A percentile compares a stretch with the other conserved stretches of the same genome.
phyloP scores from a whole-genome alignment of 2,329 filamentous ascomycete genomes.

The Blastomyces gilchristii region DNA sequence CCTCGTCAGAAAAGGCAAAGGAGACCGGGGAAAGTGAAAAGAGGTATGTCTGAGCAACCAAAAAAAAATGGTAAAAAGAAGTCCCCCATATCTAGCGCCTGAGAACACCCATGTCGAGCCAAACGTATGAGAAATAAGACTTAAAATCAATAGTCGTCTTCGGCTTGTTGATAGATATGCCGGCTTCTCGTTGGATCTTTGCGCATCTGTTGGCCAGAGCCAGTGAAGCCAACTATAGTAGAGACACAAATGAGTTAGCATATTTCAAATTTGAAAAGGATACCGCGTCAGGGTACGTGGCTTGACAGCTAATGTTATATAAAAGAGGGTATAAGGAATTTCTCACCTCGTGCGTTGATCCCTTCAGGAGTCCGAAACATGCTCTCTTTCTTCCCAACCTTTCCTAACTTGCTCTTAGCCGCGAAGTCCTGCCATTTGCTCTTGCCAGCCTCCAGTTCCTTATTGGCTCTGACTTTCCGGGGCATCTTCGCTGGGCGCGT shows the following conservation, averaged over 20 bases:
- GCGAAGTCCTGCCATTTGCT: slow-evolving; percentile 92
- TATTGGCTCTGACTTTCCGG: slow-evolving; percentile 75
- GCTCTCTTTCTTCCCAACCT: slow-evolving; percentile 74
- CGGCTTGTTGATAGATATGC: slow-evolving; percentile 72
- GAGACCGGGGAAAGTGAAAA: not conserved
- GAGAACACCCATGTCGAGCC: not conserved
- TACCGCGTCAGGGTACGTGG: not conserved
- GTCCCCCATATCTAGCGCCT: not conserved
- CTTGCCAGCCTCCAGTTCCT: slow-evolving; percentile 82
- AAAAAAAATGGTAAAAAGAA: not conserved
- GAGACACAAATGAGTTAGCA: slow-evolving; percentile 22
- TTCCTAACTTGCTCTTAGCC: slow-evolving; percentile 57
- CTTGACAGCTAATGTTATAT: not conserved
- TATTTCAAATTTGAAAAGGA: slow-evolving; percentile 1
- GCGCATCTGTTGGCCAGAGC: slow-evolving; percentile 89
- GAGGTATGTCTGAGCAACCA: not conserved
- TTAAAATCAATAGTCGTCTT: slow-evolving; percentile 46
- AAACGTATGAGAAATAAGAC: not conserved
- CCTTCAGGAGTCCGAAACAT: slow-evolving; percentile 93
- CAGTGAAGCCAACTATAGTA: slow-evolving; percentile 77
- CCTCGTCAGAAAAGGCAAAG: not conserved
- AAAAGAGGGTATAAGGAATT: slow-evolving; percentile 9
- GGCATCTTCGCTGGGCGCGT: slow-evolving; percentile 56
- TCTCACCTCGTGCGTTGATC: slow-evolving; percentile 70
- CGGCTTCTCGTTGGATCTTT: slow-evolving; percentile 75